phyloP scores from a whole-genome alignment of 306 rosid genomes.

The Astragalus membranaceus region DNA sequence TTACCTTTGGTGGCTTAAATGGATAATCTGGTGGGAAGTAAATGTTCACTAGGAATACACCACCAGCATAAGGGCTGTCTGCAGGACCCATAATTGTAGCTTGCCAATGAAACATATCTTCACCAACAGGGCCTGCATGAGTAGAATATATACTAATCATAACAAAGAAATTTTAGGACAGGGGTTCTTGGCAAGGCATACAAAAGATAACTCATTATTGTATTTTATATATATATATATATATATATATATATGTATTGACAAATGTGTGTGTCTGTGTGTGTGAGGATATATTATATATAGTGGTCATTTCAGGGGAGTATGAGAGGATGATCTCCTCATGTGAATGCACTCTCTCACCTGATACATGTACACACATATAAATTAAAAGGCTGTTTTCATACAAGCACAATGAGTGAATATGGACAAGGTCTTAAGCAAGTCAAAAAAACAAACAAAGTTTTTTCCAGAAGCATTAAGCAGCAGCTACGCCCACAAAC shows the following conservation, averaged over 20 bases:
- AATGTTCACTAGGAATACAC: conserved; percentile 44
- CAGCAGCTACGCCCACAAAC: no score
- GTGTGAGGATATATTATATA: neutral
- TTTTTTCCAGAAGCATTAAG: no score
- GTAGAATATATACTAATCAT: neutral
- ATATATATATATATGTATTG: neutral
- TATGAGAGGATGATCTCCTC: neutral
- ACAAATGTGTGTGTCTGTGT: no score
- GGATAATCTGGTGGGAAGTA: conserved; percentile 63
- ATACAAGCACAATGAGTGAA: neutral
- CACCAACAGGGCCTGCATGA: conserved; percentile 40
- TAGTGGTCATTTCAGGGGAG: neutral
- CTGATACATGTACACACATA: neutral
- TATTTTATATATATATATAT: neutral
- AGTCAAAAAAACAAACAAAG: no score
- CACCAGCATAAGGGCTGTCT: conserved; percentile 53
- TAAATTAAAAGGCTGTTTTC: neutral
- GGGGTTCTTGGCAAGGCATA: neutral
- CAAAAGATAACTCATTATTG: neutral
- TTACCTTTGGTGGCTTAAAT: conserved; percentile 56
- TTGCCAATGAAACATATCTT: conserved; percentile 54
- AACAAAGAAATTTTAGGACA: neutral
- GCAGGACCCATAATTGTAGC: conserved; percentile 49
- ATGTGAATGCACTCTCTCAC: neutral
- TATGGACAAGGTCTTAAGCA: neutral